These are phyloP conservation scores for Kodamaea nitidulidarum DNA, from an alignment of 805 yeast species.

Conservation along the genomic window DNA sequence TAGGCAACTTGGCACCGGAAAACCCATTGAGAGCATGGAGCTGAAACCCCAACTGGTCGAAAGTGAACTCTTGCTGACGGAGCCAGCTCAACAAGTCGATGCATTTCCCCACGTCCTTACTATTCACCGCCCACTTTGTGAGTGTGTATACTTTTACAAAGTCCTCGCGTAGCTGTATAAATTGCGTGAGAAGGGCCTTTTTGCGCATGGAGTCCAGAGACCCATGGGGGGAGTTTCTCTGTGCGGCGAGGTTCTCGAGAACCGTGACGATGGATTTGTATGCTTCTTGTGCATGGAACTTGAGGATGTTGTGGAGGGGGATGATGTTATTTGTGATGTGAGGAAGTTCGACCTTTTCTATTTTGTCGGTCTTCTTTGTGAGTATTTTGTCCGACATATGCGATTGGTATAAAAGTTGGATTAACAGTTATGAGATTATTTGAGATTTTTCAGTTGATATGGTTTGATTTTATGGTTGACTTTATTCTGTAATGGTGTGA, in stretches of 20 bases:
- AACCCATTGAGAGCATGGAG: conserved; percentile 65
- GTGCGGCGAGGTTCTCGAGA: conserved; percentile 53
- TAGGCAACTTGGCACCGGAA: conserved; percentile 88
- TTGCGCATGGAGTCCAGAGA: conserved; percentile 59
- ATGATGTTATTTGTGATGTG: conserved; percentile 70
- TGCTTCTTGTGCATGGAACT: conserved; percentile 56
- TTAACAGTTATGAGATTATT: too few species aligned
- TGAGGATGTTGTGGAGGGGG: conserved; percentile 56
- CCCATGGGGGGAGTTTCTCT: conserved; percentile 18
- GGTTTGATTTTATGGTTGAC: too few species aligned
- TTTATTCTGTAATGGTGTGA: too few species aligned
- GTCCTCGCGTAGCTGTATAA: conserved; percentile 75
- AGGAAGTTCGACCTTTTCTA: conserved; percentile 39
- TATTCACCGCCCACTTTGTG: conserved; percentile 80
- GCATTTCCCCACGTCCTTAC: conserved; percentile 65
- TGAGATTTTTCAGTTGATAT: too few species aligned
- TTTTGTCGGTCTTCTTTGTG: too few species aligned
- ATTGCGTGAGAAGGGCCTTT: conserved; percentile 59
- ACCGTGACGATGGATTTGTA: conserved; percentile 59
- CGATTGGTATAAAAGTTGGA: too few species aligned
- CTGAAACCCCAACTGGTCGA: conserved; percentile 55
- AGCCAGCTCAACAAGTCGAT: conserved; percentile 90
- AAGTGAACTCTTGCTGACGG: conserved; percentile 70
- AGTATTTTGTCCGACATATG: too few species aligned
- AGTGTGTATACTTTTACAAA: conserved; percentile 81